Evolutionary conservation across 306 rosid genomes (phyloP), one percentile per base, ranked within the genome.

Genomic region (Lagenaria siceraria): DNA sequence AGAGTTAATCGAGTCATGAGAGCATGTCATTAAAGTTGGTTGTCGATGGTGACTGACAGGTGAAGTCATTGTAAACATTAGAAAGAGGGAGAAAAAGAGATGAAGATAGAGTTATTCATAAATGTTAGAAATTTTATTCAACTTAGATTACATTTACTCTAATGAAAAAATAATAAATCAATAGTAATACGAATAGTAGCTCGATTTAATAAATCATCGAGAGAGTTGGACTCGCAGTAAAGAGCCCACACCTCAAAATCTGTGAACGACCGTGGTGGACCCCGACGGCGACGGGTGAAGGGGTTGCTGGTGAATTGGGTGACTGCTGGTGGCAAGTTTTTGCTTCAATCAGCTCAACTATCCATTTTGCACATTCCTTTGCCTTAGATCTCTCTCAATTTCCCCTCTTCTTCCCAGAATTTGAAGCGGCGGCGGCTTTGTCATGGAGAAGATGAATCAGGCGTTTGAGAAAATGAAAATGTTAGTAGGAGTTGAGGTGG

Each of bases 401-500:
- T 43, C 14, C 31, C 10, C 10, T 40, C 19, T 40, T 66, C 53
- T 21, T 40, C 38, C 22, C 74, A 7, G 63, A 74, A 31, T 58
- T 60, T 25, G 79, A 76, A 56, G 36, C 24, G 42, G 43, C 27
- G 77, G 29, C 10, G 55, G 21, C 49, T 27, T 43, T 24, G 65
- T n/a, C 24, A 94, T 91, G 98, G 96, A 90, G 70, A 94, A 82
- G 81, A 84, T 92, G 91, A 92, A 87, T 77, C 84, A 42, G 69
- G 98, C 97, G 21, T 86, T 85, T 36, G 97, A 87, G 84, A 94
- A 87, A 84, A 83, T 90, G 86, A 91, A 90, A 89, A 86, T 87
- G 77, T 85, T 94, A 79, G 98, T 94, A 22, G 95, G 97, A 63
- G 85, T 90, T 89, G 98, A 94, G 22, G 87, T 82, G 64, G 90